Evolutionary conservation across 148 eudicot species (phyloP).

Genomic region (Diospyros kaki): DNA sequence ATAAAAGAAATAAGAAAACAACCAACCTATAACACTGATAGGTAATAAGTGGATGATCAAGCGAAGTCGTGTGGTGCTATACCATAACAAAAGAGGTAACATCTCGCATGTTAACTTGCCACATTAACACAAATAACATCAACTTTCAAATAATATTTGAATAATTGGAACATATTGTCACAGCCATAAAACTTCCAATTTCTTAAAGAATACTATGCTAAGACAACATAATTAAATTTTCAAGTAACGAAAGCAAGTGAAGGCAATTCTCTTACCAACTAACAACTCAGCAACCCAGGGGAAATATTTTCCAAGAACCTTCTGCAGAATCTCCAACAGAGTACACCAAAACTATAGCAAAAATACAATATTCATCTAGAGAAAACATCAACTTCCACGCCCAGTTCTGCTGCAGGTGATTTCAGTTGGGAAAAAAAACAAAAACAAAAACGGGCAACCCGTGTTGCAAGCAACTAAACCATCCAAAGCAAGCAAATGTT

Average conservation of each 20-base stretch:
- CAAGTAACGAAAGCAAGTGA: slow-evolving; percentile 43
- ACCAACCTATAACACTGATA: background rate
- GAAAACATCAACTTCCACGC: slow-evolving; percentile 45
- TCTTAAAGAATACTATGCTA: slow-evolving; percentile 16
- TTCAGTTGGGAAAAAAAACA: slow-evolving; percentile 29
- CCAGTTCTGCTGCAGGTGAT: slow-evolving; percentile 46
- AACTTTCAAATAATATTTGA: slow-evolving; percentile 18
- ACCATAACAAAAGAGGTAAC: slow-evolving; percentile 17
- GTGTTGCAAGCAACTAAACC: slow-evolving; percentile 12
- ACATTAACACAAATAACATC: slow-evolving; percentile 30
- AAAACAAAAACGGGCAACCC: slow-evolving; percentile 23
- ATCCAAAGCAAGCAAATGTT: background rate
- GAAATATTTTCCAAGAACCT: slow-evolving; percentile 54
- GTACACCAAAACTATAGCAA: slow-evolving; percentile 51
- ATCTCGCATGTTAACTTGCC: slow-evolving; percentile 24
- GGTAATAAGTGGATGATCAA: slow-evolving; percentile 2
- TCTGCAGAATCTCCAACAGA: slow-evolving; percentile 58
- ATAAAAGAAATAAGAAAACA: background rate
- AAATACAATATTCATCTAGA: slow-evolving; percentile 47
- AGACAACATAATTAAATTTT: slow-evolving; percentile 9
- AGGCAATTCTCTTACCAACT: slow-evolving; percentile 78
- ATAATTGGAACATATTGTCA: background rate
- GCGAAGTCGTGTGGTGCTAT: slow-evolving; percentile 28
- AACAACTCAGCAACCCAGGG: slow-evolving; percentile 67
- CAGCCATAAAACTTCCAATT: slow-evolving; percentile 6